Evolutionary conservation across 306 rosid species (phyloP).

Genomic region (Sphenostylis stenocarpa): DNA sequence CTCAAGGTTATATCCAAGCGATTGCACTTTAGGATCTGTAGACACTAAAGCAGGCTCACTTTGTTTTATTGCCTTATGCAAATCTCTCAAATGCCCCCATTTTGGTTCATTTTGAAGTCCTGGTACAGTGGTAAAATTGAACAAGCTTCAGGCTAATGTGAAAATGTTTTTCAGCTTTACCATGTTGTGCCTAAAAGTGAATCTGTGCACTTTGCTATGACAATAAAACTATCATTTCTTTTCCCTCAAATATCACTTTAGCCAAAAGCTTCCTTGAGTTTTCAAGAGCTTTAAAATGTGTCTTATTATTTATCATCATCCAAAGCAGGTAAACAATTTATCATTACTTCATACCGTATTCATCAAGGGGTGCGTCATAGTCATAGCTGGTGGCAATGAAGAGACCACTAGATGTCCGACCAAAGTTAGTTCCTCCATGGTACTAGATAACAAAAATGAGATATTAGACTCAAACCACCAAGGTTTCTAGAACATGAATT

Average conservation of each 20-base stretch:
- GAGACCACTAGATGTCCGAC: conserved; percentile 82
- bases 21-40: conserved; percentile 55
- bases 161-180: not conserved
- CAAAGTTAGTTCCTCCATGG: conserved; percentile 99
- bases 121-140: conserved; percentile 24
- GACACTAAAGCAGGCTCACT: conserved; percentile 70
- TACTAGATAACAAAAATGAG: conserved; percentile 46
- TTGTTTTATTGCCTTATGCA: conserved; percentile 67
- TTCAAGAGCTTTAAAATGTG: not conserved
- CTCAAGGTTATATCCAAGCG: conserved; percentile 67
- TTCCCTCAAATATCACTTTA: not conserved
- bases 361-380: conserved; percentile 94
- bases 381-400: conserved; percentile 96
- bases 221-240: not conserved
- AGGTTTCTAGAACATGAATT: conserved; percentile 8
- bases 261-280: conserved; percentile 8
- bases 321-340: conserved; percentile 7
- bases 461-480: conserved; percentile 8
- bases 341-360: conserved; percentile 60
- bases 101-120: conserved; percentile 65
- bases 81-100: conserved; percentile 69
- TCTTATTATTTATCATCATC: not conserved
- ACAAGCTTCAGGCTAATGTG: conserved; percentile 30
- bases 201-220: not conserved
- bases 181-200: conserved; percentile 17